phyloP scores from a whole-genome alignment of 345 rosid genomes.

The Euphorbia pulcherrima region DNA sequence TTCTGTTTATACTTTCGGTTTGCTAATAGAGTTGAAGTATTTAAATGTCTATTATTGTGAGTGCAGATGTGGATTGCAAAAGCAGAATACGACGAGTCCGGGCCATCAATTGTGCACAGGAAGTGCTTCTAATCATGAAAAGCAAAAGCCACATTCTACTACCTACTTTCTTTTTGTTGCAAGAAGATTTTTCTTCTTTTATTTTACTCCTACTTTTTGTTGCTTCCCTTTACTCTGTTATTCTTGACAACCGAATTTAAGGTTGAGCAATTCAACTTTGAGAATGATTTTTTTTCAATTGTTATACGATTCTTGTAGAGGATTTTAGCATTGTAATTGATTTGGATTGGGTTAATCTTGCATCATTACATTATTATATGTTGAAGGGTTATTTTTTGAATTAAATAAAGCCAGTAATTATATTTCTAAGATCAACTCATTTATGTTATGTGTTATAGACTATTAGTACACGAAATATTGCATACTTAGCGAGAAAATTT shows the following conservation, averaged over 20 bases:
- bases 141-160: slow-evolving; percentile 22
- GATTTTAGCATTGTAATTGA: slow-evolving; percentile 26
- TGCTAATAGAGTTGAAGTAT: neutral
- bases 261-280: slow-evolving; percentile 12
- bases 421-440: no score
- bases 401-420: slow-evolving; percentile 18
- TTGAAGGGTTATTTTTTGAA: neutral
- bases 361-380: slow-evolving; percentile 23
- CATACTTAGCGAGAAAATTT: no score
- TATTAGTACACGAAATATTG: no score
- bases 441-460: no score
- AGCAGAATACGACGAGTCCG: slow-evolving; percentile 64
- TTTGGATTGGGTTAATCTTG: slow-evolving; percentile 37
- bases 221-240: slow-evolving; percentile 11
- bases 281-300: slow-evolving; percentile 15
- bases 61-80: slow-evolving; percentile 73
- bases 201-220: slow-evolving; percentile 1
- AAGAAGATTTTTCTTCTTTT: slow-evolving; percentile 15
- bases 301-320: slow-evolving; percentile 24
- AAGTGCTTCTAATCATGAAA: slow-evolving; percentile 50
- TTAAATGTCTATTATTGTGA: slow-evolving; percentile 9
- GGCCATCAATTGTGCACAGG: slow-evolving; percentile 68
- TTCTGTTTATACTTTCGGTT: neutral
- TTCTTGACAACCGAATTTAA: slow-evolving; percentile 12
- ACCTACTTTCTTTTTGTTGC: neutral